Evolutionary conservation across 345 rosid species (phyloP), one percentile per base, ranked within the genome.

Genomic region (Populus euphratica): DNA sequence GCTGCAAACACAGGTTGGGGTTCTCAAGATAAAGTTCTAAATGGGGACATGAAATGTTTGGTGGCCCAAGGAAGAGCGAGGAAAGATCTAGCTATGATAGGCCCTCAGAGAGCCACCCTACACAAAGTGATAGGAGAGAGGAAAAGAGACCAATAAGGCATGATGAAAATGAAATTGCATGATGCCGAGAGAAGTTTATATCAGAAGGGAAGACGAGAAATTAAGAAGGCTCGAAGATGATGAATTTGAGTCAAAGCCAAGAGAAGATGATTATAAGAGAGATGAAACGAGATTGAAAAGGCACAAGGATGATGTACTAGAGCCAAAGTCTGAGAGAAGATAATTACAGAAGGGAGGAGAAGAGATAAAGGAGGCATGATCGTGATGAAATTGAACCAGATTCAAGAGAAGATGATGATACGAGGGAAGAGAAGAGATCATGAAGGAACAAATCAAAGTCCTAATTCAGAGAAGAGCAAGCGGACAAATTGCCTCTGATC

Each of bases 1-100:
- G 97, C 94, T 78, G 97, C 93, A 75, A 91, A 91, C 82, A 92
- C 92, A 1, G 94, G 93, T 36, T 89, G 98, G 92, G 97, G 96
- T 84, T 86, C 85, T 82, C 82, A 89, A 79, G 97, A 92, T 82
- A 87, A 81, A 84, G 84, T 79, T 74, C 87, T 31, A 87, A 27
- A 80, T 91, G 94, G 98, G 92, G 90, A 62, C 89, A 90, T 79
- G 94, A 89, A 78, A 90, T 83, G 80, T 94, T 86, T 82, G 90
- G 86, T 62, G 93, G 86, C 73, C 77, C 85, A 61, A 84, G 75
- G 36, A 85, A 77, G 82, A n/a, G 71, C 8, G 87, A 86, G 61
- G 80, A 74, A 82, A 76, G 79, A 79, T 82, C 76, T 79, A 82
- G 79, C 59, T 62, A 39, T 8, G 75, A 77, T 23, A 69, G 77